phyloP scores from a whole-genome alignment of 1,284 basidiomycete genomes.

The Rhodofomes roseus region DNA sequence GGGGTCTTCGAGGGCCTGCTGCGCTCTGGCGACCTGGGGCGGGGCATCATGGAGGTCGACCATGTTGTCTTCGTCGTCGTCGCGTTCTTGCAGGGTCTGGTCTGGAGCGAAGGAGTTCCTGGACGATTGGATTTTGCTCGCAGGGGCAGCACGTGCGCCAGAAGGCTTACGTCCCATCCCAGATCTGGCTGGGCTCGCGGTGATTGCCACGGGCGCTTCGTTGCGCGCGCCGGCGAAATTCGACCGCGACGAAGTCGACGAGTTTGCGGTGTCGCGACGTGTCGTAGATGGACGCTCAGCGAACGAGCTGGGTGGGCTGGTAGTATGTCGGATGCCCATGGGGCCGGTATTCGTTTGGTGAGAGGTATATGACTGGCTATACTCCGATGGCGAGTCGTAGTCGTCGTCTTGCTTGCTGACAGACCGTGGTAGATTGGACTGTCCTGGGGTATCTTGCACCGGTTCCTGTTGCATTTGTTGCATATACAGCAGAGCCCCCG shows the following conservation, averaged over 20 bases:
- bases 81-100: slow-evolving; percentile 9
- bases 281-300: slow-evolving; percentile 10
- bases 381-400: slow-evolving; percentile 18
- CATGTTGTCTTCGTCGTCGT: slow-evolving; percentile 16
- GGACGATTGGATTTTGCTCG: slow-evolving; percentile 23
- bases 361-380: slow-evolving; percentile 19
- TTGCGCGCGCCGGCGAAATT: slow-evolving; percentile 6
- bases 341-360: slow-evolving; percentile 18
- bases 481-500: slow-evolving; percentile 67
- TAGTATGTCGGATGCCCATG: slow-evolving; percentile 17
- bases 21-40: slow-evolving; percentile 1
- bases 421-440: slow-evolving; percentile 16
- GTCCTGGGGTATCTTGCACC: slow-evolving; percentile 10
- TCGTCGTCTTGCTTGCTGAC: slow-evolving; percentile 20
- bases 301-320: slow-evolving; percentile 16
- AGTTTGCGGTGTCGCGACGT: slow-evolving; percentile 4
- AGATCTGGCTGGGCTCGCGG: slow-evolving; percentile 17
- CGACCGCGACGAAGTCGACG: slow-evolving; percentile 7
- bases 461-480: slow-evolving; percentile 45
- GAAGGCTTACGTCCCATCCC: slow-evolving; percentile 48
- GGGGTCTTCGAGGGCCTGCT: slow-evolving; percentile 37
- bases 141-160: slow-evolving; percentile 77
- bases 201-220: slow-evolving; percentile 5
- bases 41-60: slow-evolving; percentile 15
- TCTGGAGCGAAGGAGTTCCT: slow-evolving; percentile 13